Evolutionary conservation across 2,329 filamentous ascomycete species (phyloP).

Genomic region (Teratosphaeria zuluensis): DNA sequence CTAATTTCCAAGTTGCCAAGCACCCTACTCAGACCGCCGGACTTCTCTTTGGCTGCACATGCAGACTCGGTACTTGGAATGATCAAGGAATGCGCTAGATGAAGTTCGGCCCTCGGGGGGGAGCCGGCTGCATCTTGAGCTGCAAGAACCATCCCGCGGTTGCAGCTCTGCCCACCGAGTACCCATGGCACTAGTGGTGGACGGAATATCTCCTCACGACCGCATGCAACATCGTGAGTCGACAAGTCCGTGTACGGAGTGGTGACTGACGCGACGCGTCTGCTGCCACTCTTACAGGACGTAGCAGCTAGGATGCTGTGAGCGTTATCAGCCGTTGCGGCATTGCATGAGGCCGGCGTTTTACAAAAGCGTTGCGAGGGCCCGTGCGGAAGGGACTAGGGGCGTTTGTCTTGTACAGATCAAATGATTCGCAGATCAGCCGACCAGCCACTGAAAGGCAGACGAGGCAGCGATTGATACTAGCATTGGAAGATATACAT

Average conservation of each 20-base stretch:
- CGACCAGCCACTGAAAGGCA: not conserved
- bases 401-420: too few species aligned
- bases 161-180: not conserved
- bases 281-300: too few species aligned
- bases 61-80: not conserved
- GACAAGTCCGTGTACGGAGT: not conserved
- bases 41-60: not conserved
- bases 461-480: too few species aligned
- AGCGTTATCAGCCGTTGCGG: not conserved
- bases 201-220: not conserved
- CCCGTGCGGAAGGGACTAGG: too few species aligned
- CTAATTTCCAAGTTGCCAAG: not conserved
- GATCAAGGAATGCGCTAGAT: not conserved
- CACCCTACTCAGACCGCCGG: too few species aligned
- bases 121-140: not conserved
- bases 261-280: not conserved
- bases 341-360: not conserved
- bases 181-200: not conserved
- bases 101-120: not conserved
- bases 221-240: not conserved
- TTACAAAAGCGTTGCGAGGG: not conserved
- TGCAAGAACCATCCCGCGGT: not conserved
- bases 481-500: not conserved
- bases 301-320: not conserved
- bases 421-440: not conserved